Percentiles rank a stretch among this genome's conserved stretches.
Evolutionary conservation across 768 basidiomycete genomes (phyloP).

Genomic region (Rhizopogon vulgaris): DNA sequence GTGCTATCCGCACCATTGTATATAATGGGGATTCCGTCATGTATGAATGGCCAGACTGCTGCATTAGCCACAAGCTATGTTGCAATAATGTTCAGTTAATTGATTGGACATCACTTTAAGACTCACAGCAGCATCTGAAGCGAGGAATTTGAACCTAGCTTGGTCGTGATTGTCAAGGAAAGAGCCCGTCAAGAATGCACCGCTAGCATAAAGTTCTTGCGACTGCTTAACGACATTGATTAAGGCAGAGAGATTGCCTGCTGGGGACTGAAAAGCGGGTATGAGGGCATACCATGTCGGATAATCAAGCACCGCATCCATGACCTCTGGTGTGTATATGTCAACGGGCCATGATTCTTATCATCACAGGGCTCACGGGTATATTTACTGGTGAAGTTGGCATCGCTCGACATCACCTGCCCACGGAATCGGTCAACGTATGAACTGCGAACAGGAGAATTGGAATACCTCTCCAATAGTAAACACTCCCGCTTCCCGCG

Average conservation of each 20-base stretch:
- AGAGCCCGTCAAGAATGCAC: conserved; percentile 35
- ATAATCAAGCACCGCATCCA: conserved; percentile 44
- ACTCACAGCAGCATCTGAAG: conserved; percentile 36
- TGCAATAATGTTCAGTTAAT: background rate
- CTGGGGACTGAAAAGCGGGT: conserved; percentile 31
- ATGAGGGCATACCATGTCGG: conserved; percentile 41
- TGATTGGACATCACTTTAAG: too few species aligned
- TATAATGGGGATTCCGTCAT: conserved; percentile 45
- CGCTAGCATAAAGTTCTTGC: conserved; percentile 33
- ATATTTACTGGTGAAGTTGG: conserved; percentile 33
- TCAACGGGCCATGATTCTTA: background rate
- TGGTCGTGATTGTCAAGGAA: conserved; percentile 55
- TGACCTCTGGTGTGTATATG: conserved; percentile 24
- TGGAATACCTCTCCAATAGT: conserved; percentile 46
- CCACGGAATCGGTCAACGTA: conserved; percentile 3
- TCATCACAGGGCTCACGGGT: conserved; percentile 27
- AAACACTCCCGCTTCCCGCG: conserved; percentile 41
- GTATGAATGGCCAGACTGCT: conserved; percentile 42
- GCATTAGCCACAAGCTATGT: conserved; percentile 39
- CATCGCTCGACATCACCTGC: conserved; percentile 37
- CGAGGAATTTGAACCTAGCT: conserved; percentile 39
- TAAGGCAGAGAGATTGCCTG: conserved; percentile 28
- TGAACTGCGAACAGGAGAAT: conserved; percentile 42
- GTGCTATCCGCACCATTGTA: conserved; percentile 35
- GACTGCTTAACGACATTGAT: conserved; percentile 20